Base-by-base conservation (phyloP, 129 eudicot genomes). In the Helianthus tuberosus region DNA sequence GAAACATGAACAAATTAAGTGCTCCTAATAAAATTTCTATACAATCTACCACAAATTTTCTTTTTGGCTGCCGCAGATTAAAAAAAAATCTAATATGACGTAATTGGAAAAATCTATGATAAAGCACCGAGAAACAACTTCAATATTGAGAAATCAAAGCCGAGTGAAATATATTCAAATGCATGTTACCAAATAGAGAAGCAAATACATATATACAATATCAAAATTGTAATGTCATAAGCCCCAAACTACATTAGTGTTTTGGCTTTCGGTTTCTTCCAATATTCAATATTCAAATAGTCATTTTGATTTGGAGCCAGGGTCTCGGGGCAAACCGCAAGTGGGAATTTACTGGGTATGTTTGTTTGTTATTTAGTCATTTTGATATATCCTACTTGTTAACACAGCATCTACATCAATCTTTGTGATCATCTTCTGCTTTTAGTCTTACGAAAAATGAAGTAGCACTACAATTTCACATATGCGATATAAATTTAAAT, bases 1-100 rank as follows among this genome's bases (percentile, higher is more conserved):
- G 32, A 57, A 72, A 14, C n/a, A 59, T 72, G 55, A 43, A 58
- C 77, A 60, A 59, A 27, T 60, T 50, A 29, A 69, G 15, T 44
- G 43, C 4, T 59, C 77, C 49, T 60, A 25, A 46, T 16, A n/a
- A 12, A 73, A 60, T 46, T 36, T 59, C 59, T 44, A 68, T 25
- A 44, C 52, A 59, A 5, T 14, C 66, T 16, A 48, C 70, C 35
- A 73, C 10, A 15, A 29, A 5, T 14, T 71, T 39, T 43, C 39
- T 32, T 61, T 59, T 44, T 9, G 9, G 15, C 29, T 59, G 57
- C 36, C 23, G 68, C 55, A 36, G 44, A 44, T 47, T 47, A n/a
- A n/a, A n/a, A n/a, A n/a, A 61, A 55, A 73, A 73, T n/a, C 53
- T 53, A 54, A 11, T 16, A 66, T 54, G 39, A 16, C 7, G 39